A percentile compares a stretch with the other conserved stretches of the same genome.
Evolutionary conservation across 441 rosid species (phyloP).

Genomic region (Jatropha multifida): DNA sequence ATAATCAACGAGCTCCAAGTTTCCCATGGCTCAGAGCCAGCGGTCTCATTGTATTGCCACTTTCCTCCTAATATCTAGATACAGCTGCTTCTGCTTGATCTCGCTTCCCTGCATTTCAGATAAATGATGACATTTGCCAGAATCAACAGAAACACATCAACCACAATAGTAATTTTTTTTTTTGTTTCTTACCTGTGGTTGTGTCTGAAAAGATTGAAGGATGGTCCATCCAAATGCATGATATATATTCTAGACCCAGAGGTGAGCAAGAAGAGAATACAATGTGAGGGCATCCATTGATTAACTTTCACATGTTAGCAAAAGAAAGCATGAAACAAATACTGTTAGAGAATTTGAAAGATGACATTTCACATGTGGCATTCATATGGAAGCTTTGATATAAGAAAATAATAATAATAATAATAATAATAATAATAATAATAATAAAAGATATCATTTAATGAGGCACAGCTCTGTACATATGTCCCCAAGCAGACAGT

Average conservation of each 20-base stretch:
- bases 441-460: not conserved
- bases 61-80: not conserved
- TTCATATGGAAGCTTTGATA: not conserved
- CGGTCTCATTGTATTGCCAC: not conserved
- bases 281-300: not conserved
- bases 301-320: not conserved
- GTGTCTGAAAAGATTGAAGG: not conserved
- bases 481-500: not conserved
- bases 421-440: too few relatives aligned
- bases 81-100: not conserved
- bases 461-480: not conserved
- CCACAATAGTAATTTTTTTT: not conserved
- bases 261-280: not conserved
- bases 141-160: not conserved
- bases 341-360: not conserved
- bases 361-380: not conserved
- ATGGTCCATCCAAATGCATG: not conserved
- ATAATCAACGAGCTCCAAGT: not conserved
- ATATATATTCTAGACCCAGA: not conserved
- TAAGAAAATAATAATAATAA: not conserved
- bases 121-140: not conserved
- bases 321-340: not conserved
- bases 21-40: not conserved
- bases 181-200: not conserved
- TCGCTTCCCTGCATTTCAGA: not conserved